Evolutionary conservation across 257 asterid species (phyloP), one percentile per base, ranked within the genome.

Genomic region (Handroanthus guayacan): DNA sequence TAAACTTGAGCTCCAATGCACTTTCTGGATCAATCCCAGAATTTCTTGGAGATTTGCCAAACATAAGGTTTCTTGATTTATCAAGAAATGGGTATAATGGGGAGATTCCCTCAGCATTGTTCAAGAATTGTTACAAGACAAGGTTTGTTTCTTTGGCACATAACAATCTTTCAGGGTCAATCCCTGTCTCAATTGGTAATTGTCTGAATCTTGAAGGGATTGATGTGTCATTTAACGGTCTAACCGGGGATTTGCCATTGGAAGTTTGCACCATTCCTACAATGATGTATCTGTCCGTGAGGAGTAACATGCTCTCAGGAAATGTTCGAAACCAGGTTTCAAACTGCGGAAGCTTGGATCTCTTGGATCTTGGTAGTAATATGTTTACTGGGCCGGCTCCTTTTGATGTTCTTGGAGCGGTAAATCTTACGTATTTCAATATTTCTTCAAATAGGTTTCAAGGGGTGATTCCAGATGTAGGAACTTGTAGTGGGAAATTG

Each of bases 291-390:
- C 81, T 95, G 79, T 91, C 99, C 2, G 88, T 95, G 80, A 87
- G 97, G 83, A 86, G 86, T 78, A 95, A 95, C 81, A 69, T 64
- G 83, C 84, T 95, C 1, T 86, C 91, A 6, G 99, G 99, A 62
- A 83, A 67, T 78, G 97, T 95, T 79, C 69, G 78, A 77, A 79
- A 83, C 1, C 88, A 75, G 65, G 75, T 95, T 41, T 85, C 89
- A 0, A 63, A 71, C 12, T 92, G 99, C 71, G 51, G 77, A 71
- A 83, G 86, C 10, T 86, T 95, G 89, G 91, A 85, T 69, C 88
- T 93, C 82, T 86, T 95, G 87, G 99, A 95, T 86, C 92, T 95
- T 66, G 91, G 97, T 56, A 86, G 89, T 88, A 94, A 94, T 81
- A 51, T 69, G 81, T 94, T 94, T 79, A 76, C 83, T 3, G 97